Evolutionary conservation across 768 basidiomycete species (phyloP), one percentile per base, ranked within the genome.

Genomic region (Sporobolomyces pararoseus): DNA sequence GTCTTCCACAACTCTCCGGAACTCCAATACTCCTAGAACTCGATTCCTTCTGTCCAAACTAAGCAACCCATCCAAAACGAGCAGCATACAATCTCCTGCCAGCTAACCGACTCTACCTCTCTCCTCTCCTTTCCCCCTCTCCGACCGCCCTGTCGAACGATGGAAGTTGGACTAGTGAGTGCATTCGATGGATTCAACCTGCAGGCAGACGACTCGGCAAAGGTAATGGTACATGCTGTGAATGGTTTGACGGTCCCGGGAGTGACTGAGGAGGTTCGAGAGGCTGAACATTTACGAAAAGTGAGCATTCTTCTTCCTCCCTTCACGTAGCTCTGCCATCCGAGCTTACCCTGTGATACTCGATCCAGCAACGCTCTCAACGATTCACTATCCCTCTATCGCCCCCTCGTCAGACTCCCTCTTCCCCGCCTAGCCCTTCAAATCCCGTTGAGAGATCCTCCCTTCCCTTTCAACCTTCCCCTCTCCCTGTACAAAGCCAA

Each of bases 341-440:
- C 51, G 51, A 27, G 13, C 51, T 10, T n/a, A n/a, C n/a, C n/a
- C n/a, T n/a, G n/a, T n/a, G n/a, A n/a, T n/a, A n/a, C 25, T 14
- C 51, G 51, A 5, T 12, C 25, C 53, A 57, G 55, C 55, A 57
- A 57, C 55, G 55, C 17, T 57, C 55, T 23, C 35, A 37, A 23
- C 55, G 55, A 10, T 57, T 57, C 55, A 57, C 55, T 10, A 21
- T 37, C 25, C 35, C 55, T 4, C 35, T 37, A 25, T 57, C 55
- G 2, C 55, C 55, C 21, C 35, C 35, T 25, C 35, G 55, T 21
- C 13, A 37, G 9, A 14, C 2, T 16, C n/a, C 55, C 9, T 39
- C 55, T 9, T 57, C 55, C n/a, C 34, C 55, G 12, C 14, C 21
- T 7, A 2, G 10, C 4, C 17, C 13, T 23, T 12, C 21, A n/a